phyloP scores from a whole-genome alignment of 331 rosid genomes.

The Saraca asoca region DNA sequence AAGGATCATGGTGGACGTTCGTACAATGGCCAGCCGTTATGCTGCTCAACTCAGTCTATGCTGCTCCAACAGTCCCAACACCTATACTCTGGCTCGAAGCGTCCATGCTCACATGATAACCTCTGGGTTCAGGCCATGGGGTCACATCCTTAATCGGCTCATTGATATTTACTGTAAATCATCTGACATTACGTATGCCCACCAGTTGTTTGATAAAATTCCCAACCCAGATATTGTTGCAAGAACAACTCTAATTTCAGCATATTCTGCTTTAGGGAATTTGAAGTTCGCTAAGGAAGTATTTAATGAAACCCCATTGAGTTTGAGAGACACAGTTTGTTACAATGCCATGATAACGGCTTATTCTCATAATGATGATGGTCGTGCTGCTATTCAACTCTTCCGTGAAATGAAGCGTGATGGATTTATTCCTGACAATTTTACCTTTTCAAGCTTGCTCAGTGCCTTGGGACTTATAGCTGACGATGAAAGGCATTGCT shows the following conservation, averaged over 20 bases:
- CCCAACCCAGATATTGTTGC: slow-evolving; percentile 62
- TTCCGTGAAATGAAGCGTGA: slow-evolving; percentile 45
- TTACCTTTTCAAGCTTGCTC: slow-evolving; percentile 46
- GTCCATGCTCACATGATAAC: slow-evolving; percentile 62
- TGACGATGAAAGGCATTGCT: slow-evolving; percentile 54
- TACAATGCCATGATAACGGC: slow-evolving; percentile 73
- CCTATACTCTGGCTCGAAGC: slow-evolving; percentile 45
- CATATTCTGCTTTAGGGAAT: slow-evolving; percentile 51
- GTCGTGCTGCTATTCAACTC: slow-evolving; percentile 50
- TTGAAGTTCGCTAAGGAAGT: slow-evolving; percentile 42
- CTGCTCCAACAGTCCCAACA: slow-evolving; percentile 34
- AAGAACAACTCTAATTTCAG: slow-evolving; percentile 53
- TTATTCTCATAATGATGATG: slow-evolving; percentile 50
- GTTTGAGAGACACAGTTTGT: slow-evolving; percentile 53
- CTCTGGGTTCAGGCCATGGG: slow-evolving; percentile 54
- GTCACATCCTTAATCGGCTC: slow-evolving; percentile 58
- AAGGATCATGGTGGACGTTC: slow-evolving; percentile 31
- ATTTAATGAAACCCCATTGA: slow-evolving; percentile 41
- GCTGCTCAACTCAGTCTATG: slow-evolving; percentile 49
- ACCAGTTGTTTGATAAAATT: slow-evolving; percentile 55
- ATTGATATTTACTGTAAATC: slow-evolving; percentile 57
- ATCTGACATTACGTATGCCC: slow-evolving; percentile 52
- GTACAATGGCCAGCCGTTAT: slow-evolving; percentile 47
- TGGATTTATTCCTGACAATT: slow-evolving; percentile 45
- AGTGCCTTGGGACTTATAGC: slow-evolving; percentile 44